Evolutionary conservation across 2,329 filamentous ascomycete species (phyloP).

Genomic region (Fusarium devonianum): DNA sequence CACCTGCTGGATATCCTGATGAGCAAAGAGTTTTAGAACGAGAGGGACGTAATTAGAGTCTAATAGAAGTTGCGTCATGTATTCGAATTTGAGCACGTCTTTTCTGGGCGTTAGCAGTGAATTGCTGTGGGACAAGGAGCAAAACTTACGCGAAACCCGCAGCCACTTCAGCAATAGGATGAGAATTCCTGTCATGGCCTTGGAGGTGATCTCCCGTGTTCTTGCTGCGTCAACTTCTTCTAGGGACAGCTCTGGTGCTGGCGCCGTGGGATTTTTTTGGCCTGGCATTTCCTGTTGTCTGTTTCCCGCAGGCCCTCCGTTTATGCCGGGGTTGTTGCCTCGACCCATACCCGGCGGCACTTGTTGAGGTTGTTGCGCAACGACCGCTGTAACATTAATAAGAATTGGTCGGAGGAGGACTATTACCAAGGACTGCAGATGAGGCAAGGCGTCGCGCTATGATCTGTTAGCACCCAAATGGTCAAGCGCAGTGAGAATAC

Average conservation of each 20-base stretch:
- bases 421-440: slow-evolving; percentile 91
- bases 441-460: slow-evolving; percentile 77
- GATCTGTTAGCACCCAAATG: not conserved
- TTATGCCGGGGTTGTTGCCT: slow-evolving; percentile 50
- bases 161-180: slow-evolving; percentile 95
- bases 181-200: slow-evolving; percentile 89
- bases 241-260: slow-evolving; percentile 57
- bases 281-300: slow-evolving; percentile 44
- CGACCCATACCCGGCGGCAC: slow-evolving; percentile 53
- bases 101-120: slow-evolving; percentile 24
- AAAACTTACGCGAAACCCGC: slow-evolving; percentile 82
- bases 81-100: slow-evolving; percentile 97
- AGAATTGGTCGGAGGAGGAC: slow-evolving; percentile 90
- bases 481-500: slow-evolving; percentile 45
- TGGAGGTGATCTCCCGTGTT: slow-evolving; percentile 84
- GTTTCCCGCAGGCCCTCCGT: slow-evolving; percentile 48
- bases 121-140: not conserved
- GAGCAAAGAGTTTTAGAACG: slow-evolving; percentile 89
- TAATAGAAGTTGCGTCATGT: slow-evolving; percentile 88
- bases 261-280: slow-evolving; percentile 46
- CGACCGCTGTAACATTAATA: slow-evolving; percentile 85
- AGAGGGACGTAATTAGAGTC: slow-evolving; percentile 96
- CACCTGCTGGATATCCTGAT: slow-evolving; percentile 91
- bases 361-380: slow-evolving; percentile 64
- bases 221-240: slow-evolving; percentile 86